phyloP scores from a whole-genome alignment of 2,329 filamentous ascomycete species.

The Tolypocladium guangdongense region DNA sequence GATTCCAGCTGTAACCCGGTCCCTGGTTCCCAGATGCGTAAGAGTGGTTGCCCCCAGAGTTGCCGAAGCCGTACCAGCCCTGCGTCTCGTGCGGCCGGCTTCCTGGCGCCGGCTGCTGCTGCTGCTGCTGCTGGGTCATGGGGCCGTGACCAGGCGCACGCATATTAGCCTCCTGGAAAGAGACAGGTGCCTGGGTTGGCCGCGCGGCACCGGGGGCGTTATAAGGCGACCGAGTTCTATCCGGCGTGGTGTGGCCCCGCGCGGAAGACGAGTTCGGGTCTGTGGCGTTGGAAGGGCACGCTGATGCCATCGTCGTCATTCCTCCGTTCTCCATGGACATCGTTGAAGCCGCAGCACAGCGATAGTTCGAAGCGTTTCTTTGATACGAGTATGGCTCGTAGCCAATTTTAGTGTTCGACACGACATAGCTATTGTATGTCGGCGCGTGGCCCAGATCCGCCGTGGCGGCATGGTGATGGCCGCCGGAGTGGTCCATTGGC shows the following conservation, averaged over 20 bases:
- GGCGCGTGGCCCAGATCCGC: conserved; percentile 1
- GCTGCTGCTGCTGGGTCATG: background rate
- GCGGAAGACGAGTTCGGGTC: background rate
- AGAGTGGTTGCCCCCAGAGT: conserved; percentile 9
- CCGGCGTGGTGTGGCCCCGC: background rate
- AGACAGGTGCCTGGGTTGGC: background rate
- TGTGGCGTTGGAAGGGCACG: conserved; percentile 1
- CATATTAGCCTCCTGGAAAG: background rate
- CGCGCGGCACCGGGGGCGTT: background rate
- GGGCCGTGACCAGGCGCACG: background rate
- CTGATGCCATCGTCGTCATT: background rate
- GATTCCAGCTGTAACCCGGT: conserved; percentile 14
- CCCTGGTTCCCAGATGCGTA: conserved; percentile 9
- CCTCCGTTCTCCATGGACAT: conserved; percentile 2
- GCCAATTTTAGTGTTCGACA: conserved; percentile 8
- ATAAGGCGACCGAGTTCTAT: background rate
- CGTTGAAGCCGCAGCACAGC: conserved; percentile 18
- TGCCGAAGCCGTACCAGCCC: conserved; percentile 2
- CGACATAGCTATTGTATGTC: conserved; percentile 9
- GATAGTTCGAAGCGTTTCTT: conserved; percentile 6
- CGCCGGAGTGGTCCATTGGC: background rate
- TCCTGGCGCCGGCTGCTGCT: background rate
- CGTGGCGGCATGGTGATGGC: background rate
- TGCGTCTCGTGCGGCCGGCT: conserved; percentile 1
- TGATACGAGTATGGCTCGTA: conserved; percentile 24